Evolutionary conservation across 78 protist species (phyloP).

Genomic region (Dictyostelium purpureum): DNA sequence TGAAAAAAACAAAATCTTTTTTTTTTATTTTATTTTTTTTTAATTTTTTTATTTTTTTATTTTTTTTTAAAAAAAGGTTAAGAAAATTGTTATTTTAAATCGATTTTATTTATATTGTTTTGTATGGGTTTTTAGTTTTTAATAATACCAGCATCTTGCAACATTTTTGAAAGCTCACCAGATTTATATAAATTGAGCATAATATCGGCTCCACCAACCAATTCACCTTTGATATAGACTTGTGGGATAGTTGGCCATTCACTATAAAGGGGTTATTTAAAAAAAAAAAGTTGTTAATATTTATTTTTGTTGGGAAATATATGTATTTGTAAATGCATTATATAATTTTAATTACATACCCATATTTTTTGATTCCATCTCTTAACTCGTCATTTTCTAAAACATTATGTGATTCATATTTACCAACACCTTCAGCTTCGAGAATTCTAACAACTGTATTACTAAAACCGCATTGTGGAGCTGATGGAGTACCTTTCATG

Average conservation of each 20-base stretch:
- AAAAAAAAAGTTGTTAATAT: not conserved
- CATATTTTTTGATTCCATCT: slow-evolving; percentile 83
- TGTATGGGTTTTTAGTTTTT: not conserved
- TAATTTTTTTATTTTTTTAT: too few relatives aligned
- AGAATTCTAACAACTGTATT: slow-evolving; percentile 82
- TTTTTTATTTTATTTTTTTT: too few relatives aligned
- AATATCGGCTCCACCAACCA: slow-evolving; percentile 97
- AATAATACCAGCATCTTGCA: slow-evolving; percentile 24
- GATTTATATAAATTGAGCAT: slow-evolving; percentile 47
- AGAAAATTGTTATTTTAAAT: too few relatives aligned
- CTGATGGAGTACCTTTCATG: slow-evolving; percentile 95
- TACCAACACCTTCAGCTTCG: slow-evolving; percentile 57
- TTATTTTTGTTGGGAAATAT: not conserved
- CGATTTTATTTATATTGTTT: too few relatives aligned
- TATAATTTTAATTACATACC: slow-evolving; percentile 31
- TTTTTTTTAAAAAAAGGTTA: too few relatives aligned
- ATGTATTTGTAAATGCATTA: too few relatives aligned
- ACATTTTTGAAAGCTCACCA: slow-evolving; percentile 54
- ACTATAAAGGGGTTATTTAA: slow-evolving; percentile 2
- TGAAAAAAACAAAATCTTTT: too few relatives aligned
- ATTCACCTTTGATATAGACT: slow-evolving; percentile 93
- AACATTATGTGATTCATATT: slow-evolving; percentile 62
- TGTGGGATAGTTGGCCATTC: slow-evolving; percentile 98
- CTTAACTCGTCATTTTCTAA: slow-evolving; percentile 82
- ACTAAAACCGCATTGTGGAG: slow-evolving; percentile 94